These are phyloP conservation scores for Tolypocladium pustulatum DNA, from an alignment of 2,329 filamentous ascomycete genomes.

Conservation along the genomic window DNA sequence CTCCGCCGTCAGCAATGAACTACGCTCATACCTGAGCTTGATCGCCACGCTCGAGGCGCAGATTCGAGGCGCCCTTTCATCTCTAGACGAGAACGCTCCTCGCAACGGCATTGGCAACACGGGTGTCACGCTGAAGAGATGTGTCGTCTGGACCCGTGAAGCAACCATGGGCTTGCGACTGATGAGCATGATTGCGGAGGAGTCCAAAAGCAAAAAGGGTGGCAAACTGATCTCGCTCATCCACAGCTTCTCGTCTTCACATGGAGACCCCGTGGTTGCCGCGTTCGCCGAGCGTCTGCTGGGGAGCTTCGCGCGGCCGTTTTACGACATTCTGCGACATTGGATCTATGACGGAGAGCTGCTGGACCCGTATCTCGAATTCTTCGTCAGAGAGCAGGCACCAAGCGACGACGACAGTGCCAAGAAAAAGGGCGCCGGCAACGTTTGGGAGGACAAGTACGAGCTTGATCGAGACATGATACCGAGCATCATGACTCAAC, in stretches of 20 bases:
- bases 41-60: conserved; percentile 90
- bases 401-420: conserved; percentile 33
- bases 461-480: conserved; percentile 77
- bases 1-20: conserved; percentile 73
- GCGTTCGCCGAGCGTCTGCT: conserved; percentile 86
- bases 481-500: conserved; percentile 82
- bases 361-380: conserved; percentile 90
- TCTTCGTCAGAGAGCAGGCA: conserved; percentile 83
- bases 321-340: conserved; percentile 89
- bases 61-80: conserved; percentile 70
- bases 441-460: conserved; percentile 98
- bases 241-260: conserved; percentile 83
- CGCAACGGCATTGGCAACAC: conserved; percentile 68
- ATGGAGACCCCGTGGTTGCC: conserved; percentile 90
- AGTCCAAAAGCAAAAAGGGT: conserved; percentile 71
- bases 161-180: conserved; percentile 90
- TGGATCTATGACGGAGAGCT: conserved; percentile 99
- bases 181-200: conserved; percentile 90
- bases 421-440: conserved; percentile 58
- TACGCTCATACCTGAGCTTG: conserved; percentile 80
- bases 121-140: conserved; percentile 88
- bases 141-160: conserved; percentile 94
- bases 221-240: conserved; percentile 91
- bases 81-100: conserved; percentile 58
- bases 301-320: conserved; percentile 78